Evolutionary conservation across 805 yeast species (phyloP), one percentile per base, ranked within the genome.

Genomic region (Teunomyces kruisii): DNA sequence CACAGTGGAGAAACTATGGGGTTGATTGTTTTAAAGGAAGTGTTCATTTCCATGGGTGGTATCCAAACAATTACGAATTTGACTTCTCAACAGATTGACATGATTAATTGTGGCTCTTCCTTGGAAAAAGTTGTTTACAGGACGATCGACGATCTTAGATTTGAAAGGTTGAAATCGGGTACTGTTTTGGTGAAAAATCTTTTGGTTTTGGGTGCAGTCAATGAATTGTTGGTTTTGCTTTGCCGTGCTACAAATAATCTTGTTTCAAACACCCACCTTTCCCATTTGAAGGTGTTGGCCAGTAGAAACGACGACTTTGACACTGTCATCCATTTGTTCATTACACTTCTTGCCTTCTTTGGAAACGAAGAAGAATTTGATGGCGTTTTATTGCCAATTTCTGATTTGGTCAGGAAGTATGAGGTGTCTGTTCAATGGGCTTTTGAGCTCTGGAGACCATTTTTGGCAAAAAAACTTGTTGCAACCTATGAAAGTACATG

Each of bases 41-140:
- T 90, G 27, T 62, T 90, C 9, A 65, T 74, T 12, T 72, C 81
- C 9, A 88, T 88, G 84, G 88, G 91, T 27, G 97, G 97, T 9
- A 78, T 91, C 32, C 84, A 82, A 51, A 75, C 83, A 32, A 76
- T 80, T 27, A 74, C 83, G 9, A 87, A 90, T 54, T 70, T 90
- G 28, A 83, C 89, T 0, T 62, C 76, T 4, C 71, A 72, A 16
- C 96, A 87, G 57, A 75, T 89, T 22, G 72, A 79, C 39, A 72
- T 81, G 67, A 64, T 89, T 31, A 84, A 84, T 49, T 79, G 87
- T 29, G 90, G 86, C 1, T 63, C 72, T 0, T 67, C 79, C n/a
- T 61, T 90, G 45, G 79, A 78, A 45, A 67, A 69, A 37, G 54
- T 76, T 2, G 86, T 83, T 0, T 79, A 81, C 51, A 62, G 67